These are phyloP conservation scores for Fonsecaea monophora DNA, from an alignment of 2,329 filamentous ascomycete species.

Conservation along the genomic window DNA sequence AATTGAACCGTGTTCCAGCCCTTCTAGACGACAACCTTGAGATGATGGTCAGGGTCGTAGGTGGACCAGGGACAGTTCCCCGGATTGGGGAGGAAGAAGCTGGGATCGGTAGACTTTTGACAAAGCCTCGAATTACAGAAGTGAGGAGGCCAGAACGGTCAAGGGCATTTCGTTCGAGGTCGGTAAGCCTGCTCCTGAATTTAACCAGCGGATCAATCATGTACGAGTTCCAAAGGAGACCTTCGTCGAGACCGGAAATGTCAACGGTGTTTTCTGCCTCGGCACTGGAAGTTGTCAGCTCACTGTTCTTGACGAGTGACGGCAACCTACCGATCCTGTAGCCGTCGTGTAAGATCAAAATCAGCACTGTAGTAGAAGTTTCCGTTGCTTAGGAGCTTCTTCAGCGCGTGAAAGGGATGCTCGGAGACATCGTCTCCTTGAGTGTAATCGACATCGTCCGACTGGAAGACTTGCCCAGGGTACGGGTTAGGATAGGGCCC, in stretches of 20 bases:
- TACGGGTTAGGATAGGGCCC: slow-evolving; percentile 62
- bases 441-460: slow-evolving; percentile 63
- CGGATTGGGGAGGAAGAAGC: slow-evolving; percentile 72
- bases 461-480: slow-evolving; percentile 59
- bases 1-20: slow-evolving; percentile 94
- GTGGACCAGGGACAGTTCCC: slow-evolving; percentile 71
- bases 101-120: slow-evolving; percentile 83
- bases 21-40: slow-evolving; percentile 88
- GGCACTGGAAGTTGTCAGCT: slow-evolving; percentile 58
- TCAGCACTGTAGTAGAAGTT: slow-evolving; percentile 99
- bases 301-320: slow-evolving; percentile 24
- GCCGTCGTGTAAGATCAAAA: slow-evolving; percentile 90
- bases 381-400: slow-evolving; percentile 89
- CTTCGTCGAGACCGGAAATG: slow-evolving; percentile 89
- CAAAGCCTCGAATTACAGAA: slow-evolving; percentile 92
- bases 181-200: slow-evolving; percentile 81
- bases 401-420: slow-evolving; percentile 87
- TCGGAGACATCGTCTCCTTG: slow-evolving; percentile 75
- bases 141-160: slow-evolving; percentile 88
- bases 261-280: slow-evolving; percentile 81
- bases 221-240: slow-evolving; percentile 96
- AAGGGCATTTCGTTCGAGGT: slow-evolving; percentile 76
- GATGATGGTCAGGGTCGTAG: slow-evolving; percentile 85
- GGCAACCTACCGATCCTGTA: slow-evolving; percentile 76
- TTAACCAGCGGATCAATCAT: slow-evolving; percentile 94